Conservation (phyloP, 495 filamentous ascomycete species). For the Thermothielavioides terrestris region DNA sequence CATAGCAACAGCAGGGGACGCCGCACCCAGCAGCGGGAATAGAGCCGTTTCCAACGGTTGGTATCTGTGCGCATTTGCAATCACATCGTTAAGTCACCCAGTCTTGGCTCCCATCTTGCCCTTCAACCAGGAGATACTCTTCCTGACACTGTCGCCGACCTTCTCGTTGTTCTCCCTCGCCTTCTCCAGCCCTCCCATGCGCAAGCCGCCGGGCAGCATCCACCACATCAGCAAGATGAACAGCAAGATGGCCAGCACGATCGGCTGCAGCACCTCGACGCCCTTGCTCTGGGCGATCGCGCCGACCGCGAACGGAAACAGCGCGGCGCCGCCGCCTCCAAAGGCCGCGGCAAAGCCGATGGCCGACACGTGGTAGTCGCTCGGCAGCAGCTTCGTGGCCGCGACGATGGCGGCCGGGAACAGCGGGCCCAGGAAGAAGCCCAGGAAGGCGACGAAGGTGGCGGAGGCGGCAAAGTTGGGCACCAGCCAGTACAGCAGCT, state of each 20-base stretch:
- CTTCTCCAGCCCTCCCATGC: constrained; percentile 25
- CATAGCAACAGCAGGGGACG: too few species aligned
- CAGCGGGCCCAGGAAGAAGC: constrained; percentile 71
- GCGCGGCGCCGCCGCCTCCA: constrained; percentile 67
- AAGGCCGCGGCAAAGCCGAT: constrained; percentile 80
- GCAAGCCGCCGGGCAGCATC: constrained; percentile 23
- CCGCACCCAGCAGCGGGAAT: too few species aligned
- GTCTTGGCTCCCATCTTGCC: neutral
- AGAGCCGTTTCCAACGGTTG: neutral
- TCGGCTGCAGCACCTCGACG: constrained; percentile 68
- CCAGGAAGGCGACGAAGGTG: constrained; percentile 64
- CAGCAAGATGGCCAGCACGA: constrained; percentile 59
- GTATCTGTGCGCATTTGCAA: too few species aligned
- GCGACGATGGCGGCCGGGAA: constrained; percentile 73
- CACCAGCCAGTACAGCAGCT: constrained; percentile 76
- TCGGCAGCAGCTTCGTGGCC: constrained; percentile 72
- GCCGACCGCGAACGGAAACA: constrained; percentile 78
- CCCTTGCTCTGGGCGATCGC: constrained; percentile 75
- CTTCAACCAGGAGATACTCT: constrained; percentile 10
- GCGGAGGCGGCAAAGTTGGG: constrained; percentile 67
- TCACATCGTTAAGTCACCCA: too few species aligned
- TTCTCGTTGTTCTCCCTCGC: constrained; percentile 25
- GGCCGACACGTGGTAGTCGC: constrained; percentile 66
- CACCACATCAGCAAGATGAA: constrained; percentile 51
- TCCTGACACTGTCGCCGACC: constrained; percentile 19